Conservation (phyloP, 1,284 basidiomycete genomes). For the Ceratobasidium sp. region DNA sequence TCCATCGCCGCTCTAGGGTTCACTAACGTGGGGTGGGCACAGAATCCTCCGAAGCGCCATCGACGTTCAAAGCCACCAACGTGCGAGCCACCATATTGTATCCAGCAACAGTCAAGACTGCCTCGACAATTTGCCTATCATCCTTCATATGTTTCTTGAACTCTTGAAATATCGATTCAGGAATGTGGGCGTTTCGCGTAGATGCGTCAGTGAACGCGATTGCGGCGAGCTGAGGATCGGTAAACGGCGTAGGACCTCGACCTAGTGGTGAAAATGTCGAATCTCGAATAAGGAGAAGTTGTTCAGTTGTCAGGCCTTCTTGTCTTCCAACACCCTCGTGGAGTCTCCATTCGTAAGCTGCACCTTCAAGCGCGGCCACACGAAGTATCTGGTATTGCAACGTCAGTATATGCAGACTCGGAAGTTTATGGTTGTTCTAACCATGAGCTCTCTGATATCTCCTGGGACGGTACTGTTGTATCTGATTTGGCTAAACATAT, state of each 20-base stretch:
- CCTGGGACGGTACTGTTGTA: slow-evolving; percentile 31
- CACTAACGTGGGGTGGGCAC: slow-evolving; percentile 6
- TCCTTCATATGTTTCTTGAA: slow-evolving; percentile 14
- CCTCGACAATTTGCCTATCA: slow-evolving; percentile 35
- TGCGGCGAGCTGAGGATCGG: slow-evolving; percentile 25
- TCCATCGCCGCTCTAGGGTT: no score
- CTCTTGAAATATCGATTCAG: slow-evolving; percentile 17
- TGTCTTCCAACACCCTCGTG: slow-evolving; percentile 24
- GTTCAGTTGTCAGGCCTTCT: slow-evolving; percentile 34
- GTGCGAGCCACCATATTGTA: slow-evolving; percentile 38
- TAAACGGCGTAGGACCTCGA: slow-evolving; percentile 8
- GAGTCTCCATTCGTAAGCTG: slow-evolving; percentile 38
- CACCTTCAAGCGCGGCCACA: slow-evolving; percentile 33
- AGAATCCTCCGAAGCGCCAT: slow-evolving; percentile 22
- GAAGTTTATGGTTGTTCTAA: background rate
- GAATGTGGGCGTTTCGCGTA: slow-evolving; percentile 23
- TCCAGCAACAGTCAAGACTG: slow-evolving; percentile 28
- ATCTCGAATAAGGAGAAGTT: slow-evolving; percentile 32
- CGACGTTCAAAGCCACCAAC: slow-evolving; percentile 34
- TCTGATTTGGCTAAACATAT: slow-evolving; percentile 30
- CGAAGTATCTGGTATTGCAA: slow-evolving; percentile 22
- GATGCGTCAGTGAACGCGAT: slow-evolving; percentile 32
- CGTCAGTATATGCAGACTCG: background rate
- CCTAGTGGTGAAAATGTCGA: slow-evolving; percentile 17
- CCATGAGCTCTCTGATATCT: slow-evolving; percentile 39